Percentiles rank a stretch among this genome's conserved stretches.
Conservation (phyloP, 2,329 filamentous ascomycete species). For the Colletotrichum coccodes region DNA sequence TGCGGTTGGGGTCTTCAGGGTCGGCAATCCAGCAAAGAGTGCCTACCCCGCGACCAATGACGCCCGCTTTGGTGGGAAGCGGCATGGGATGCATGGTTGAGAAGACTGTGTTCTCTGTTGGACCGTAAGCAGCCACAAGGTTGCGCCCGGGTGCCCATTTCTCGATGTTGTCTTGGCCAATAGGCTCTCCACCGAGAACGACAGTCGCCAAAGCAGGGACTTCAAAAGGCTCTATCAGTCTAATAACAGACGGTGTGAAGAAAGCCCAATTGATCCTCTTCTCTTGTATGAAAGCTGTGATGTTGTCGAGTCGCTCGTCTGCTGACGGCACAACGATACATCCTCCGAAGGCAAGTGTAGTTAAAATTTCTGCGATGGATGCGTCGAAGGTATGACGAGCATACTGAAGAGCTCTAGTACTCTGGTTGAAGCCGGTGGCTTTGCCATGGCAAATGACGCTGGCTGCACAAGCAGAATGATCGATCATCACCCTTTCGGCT, state of each 20-base stretch:
- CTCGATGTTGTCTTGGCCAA: constrained; percentile 33
- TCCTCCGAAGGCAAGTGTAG: constrained; percentile 64
- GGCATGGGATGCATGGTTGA: constrained; percentile 30
- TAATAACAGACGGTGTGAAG: constrained; percentile 67
- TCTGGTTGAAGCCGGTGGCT: constrained; percentile 3
- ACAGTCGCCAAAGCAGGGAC: constrained; percentile 51
- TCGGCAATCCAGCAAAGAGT: constrained; percentile 23
- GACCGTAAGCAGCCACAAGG: constrained; percentile 36
- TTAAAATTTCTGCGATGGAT: constrained; percentile 56
- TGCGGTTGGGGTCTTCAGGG: background rate
- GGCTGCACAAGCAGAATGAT: constrained; percentile 17
- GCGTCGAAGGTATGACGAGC: constrained; percentile 25
- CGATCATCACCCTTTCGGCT: constrained; percentile 36
- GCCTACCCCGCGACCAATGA: constrained; percentile 18
- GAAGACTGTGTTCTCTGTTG: constrained; percentile 35
- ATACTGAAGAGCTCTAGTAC: constrained; percentile 15
- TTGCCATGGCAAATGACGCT: constrained; percentile 13
- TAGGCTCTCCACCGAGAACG: constrained; percentile 39
- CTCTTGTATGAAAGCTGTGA: constrained; percentile 58
- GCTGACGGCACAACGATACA: constrained; percentile 68
- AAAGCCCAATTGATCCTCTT: constrained; percentile 63
- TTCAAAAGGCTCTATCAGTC: constrained; percentile 48
- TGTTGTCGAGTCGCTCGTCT: constrained; percentile 59
- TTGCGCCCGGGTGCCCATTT: constrained; percentile 31
- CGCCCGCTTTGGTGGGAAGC: background rate